Evolutionary conservation across 2,329 filamentous ascomycete genomes (phyloP), one percentile per base, ranked within the genome.

Genomic region (Microdochium nivale): DNA sequence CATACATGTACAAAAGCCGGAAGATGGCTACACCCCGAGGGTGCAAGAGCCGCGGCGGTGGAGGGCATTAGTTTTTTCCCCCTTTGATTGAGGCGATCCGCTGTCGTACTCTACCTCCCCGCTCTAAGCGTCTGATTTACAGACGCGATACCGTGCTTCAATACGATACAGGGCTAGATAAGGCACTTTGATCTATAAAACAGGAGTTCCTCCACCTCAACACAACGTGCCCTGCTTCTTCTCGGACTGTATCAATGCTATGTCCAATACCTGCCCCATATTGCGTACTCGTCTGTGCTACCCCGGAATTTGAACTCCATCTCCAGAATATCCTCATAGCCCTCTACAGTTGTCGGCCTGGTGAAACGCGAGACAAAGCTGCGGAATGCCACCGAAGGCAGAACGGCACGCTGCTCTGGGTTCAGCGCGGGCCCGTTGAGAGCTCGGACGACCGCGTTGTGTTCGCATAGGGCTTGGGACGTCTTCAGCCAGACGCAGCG

Each of bases 401-500:
- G 76, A 1, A 81, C 76, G 0, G 77, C 71, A 55, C 94, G 80
- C 24, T 81, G 79, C 67, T 97, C 92, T 1, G 91, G 92, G 62
- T 97, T 97, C 70, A 90, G 76, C 74, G 85, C 60, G 23, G 56
- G 43, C 49, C 67, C 65, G 60, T 84, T 84, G 61, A 91, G 72
- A 1, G 90, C 82, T 54, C 94, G 81, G 48, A 95, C 88, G 1
- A 80, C 81, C 63, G 95, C 88, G 64, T 99, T 99, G 71, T 99
- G 94, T 65, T 90, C 83, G 58, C 80, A 84, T 9, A 96, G 65
- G 44, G 79, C 76, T 25, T 83, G 67, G 1, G 84, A 75, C 13
- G 90, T 86, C 49, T 84, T 87, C 71, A 99, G 94, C 68, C 87
- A 86, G 10, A 97, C 76, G 63, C 92, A 95, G 47, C 92, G 86